Evolutionary conservation across 1,284 basidiomycete species (phyloP).

Genomic region (Macrocystidia cucumis): DNA sequence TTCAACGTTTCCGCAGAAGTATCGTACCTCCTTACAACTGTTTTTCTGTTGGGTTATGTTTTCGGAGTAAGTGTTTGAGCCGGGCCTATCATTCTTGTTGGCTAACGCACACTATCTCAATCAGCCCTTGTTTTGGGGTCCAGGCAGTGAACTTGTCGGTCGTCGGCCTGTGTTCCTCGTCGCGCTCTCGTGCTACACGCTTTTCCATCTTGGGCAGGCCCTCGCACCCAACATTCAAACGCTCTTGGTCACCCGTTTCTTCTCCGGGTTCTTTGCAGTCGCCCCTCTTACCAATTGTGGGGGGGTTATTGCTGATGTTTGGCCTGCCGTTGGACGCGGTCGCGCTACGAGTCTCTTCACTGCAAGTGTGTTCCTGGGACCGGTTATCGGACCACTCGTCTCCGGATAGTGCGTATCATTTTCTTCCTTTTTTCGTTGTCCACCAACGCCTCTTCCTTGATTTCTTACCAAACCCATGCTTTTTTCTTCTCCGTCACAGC

Average conservation of each 20-base stretch:
- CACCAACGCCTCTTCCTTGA: conserved; percentile 6
- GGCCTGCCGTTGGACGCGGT: conserved; percentile 52
- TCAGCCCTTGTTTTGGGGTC: conserved; percentile 38
- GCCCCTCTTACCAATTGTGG: conserved; percentile 58
- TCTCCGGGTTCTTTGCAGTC: conserved; percentile 61
- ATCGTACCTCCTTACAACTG: conserved; percentile 41
- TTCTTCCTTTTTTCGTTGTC: conserved; percentile 6
- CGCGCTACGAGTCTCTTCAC: conserved; percentile 54
- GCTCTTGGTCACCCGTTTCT: conserved; percentile 56
- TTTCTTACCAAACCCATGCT: conserved; percentile 25
- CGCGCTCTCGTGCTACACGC: conserved; percentile 41
- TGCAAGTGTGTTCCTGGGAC: conserved; percentile 57
- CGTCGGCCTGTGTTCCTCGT: conserved; percentile 48
- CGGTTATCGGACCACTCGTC: conserved; percentile 53
- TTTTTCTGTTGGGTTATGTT: conserved; percentile 53
- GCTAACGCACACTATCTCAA: conserved; percentile 14
- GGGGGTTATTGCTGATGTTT: conserved; percentile 60
- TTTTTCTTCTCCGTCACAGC: no score
- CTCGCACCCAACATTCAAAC: conserved; percentile 59
- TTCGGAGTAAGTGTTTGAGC: conserved; percentile 34
- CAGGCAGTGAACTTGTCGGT: conserved; percentile 57
- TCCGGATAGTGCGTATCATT: conserved; percentile 37
- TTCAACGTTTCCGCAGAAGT: conserved; percentile 37
- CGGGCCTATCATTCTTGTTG: conserved; percentile 3
- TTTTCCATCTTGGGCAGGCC: conserved; percentile 58